Evolutionary conservation across 2,329 filamentous ascomycete species (phyloP).

Genomic region (Microascus cirrosus): DNA sequence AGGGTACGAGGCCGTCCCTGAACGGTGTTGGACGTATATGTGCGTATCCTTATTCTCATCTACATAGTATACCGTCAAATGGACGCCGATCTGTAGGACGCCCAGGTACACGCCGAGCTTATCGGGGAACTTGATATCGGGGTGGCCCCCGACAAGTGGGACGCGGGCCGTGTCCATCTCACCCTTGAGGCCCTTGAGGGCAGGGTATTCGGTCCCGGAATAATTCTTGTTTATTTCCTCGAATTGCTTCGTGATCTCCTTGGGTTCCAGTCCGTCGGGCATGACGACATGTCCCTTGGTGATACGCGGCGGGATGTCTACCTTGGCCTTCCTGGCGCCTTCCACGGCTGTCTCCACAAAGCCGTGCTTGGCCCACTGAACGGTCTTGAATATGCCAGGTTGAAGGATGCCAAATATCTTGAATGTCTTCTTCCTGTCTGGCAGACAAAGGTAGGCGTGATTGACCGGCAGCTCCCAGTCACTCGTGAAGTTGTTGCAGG

Average conservation of each 20-base stretch:
- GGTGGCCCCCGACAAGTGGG: background rate
- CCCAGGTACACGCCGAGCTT: constrained; percentile 23
- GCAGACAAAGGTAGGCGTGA: background rate
- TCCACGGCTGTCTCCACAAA: background rate
- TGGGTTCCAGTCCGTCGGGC: background rate
- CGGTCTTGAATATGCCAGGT: background rate
- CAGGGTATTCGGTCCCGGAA: background rate
- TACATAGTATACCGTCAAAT: constrained; percentile 20
- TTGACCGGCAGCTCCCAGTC: background rate
- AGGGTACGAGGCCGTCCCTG: constrained; percentile 56
- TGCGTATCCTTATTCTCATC: constrained; percentile 28
- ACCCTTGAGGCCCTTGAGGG: background rate
- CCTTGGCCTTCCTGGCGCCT: background rate
- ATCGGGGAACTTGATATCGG: constrained; percentile 12
- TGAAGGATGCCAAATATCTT: background rate
- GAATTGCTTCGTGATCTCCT: background rate
- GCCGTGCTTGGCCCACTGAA: background rate
- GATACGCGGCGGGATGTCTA: background rate
- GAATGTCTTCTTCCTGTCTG: background rate
- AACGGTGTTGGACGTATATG: constrained; percentile 48
- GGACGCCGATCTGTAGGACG: constrained; percentile 20
- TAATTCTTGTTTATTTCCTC: background rate
- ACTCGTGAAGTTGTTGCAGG: too few relatives aligned
- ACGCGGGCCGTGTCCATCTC: background rate
- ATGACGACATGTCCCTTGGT: background rate